Base-by-base conservation (phyloP, 495 filamentous ascomycete species). In the Bathelium albidoporum region DNA sequence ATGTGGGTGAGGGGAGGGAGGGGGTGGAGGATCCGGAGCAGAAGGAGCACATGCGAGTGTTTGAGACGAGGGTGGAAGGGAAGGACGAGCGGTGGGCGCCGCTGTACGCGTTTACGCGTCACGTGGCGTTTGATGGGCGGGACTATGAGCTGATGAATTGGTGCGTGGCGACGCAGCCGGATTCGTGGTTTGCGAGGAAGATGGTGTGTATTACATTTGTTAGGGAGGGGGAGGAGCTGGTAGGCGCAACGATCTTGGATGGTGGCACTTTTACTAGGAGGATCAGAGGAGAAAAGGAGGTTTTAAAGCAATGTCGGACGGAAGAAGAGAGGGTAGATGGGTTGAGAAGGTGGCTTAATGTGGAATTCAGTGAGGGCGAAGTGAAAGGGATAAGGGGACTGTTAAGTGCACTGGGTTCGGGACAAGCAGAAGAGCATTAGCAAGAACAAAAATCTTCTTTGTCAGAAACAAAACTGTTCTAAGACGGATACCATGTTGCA, bases 141-240 rank as follows among this genome's bases (percentile, higher is more conserved):
- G 88, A 89, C 65, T 89, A 82, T 70, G 81, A 82, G 43, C 75
- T 87, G 14, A 86, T 91, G 73, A 90, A 85, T 73, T 80, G 80
- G 61, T 79, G 65, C 64, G 81, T 78, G 3, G 81, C 78, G 70
- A 74, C 76, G 53, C 73, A 68, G 31, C 72, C 70, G 62, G 71
- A 75, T 52, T 78, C 72, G 9, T 78, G 80, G n/a, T 80, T 85
- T 68, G 80, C 78, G 28, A 64, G 70, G 20, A 77, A 71, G 49
- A 69, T 86, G 10, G 68, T 87, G 36, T 78, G 79, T 32, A 78
- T 83, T n/a, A 81, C 77, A 72, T 86, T 87, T 67, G 59, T 88
- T 31, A 68, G 72, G 36, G 63, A 66, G 12, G 65, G 64, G 4
- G 68, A 67, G 18, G 74, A 73, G 60, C 73, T 89, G 59, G 73